Evolutionary conservation across 2,329 filamentous ascomycete genomes (phyloP).

Genomic region (Trichoderma endophyticum): DNA sequence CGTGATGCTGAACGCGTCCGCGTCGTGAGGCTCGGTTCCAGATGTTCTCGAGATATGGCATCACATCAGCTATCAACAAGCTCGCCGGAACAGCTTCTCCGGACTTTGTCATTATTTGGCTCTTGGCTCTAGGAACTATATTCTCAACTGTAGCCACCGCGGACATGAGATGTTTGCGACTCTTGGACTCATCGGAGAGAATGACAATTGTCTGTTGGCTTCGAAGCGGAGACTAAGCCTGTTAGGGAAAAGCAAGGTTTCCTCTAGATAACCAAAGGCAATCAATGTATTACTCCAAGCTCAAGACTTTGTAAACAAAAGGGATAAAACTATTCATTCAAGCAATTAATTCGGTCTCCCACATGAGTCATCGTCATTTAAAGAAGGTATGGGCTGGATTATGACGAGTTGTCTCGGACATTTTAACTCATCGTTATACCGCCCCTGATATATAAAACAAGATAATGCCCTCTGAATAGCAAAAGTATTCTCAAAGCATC

Average conservation of each 20-base stretch:
- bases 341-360: background rate
- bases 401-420: background rate
- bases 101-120: background rate
- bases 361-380: background rate
- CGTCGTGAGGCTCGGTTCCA: background rate
- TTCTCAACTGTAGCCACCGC: background rate
- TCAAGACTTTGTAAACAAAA: background rate
- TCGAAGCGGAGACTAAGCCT: background rate
- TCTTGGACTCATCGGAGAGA: background rate
- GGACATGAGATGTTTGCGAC: background rate
- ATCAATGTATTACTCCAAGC: background rate
- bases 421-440: background rate
- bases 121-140: background rate
- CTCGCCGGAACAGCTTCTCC: background rate
- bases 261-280: background rate
- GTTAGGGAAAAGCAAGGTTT: background rate
- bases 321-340: background rate
- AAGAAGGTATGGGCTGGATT: background rate
- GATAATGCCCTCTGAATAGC: background rate
- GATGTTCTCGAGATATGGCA: background rate
- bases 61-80: background rate
- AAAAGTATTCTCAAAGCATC: background rate
- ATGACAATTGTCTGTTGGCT: background rate
- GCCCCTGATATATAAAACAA: background rate
- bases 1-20: background rate